Percentiles rank a stretch among this genome's conserved stretches.
These are phyloP conservation scores for Tephrocybe sp. DNA, from an alignment of 768 basidiomycete genomes.

Conservation along the genomic window DNA sequence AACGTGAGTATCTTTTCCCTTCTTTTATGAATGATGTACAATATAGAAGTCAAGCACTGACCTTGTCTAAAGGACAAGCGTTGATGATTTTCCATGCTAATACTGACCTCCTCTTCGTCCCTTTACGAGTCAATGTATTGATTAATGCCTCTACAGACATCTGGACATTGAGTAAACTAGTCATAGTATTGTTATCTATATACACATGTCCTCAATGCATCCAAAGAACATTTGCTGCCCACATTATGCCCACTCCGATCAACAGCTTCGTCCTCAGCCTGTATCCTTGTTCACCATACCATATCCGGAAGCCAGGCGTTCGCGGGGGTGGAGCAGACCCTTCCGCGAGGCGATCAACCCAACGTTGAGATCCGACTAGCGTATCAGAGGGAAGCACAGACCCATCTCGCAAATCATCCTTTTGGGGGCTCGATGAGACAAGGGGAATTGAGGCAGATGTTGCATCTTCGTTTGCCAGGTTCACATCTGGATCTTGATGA, in stretches of 20 bases:
- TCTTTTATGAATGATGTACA: conserved; percentile 51
- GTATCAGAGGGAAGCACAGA: conserved; percentile 37
- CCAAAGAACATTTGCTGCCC: conserved; percentile 69
- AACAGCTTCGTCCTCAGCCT: conserved; percentile 43
- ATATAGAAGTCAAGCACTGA: conserved; percentile 94
- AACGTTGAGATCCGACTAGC: conserved; percentile 39
- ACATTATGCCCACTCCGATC: conserved; percentile 49
- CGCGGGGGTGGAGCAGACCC: conserved; percentile 23
- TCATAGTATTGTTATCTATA: neutral
- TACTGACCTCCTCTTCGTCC: conserved; percentile 51
- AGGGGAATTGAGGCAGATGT: conserved; percentile 23
- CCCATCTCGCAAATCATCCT: conserved; percentile 20
- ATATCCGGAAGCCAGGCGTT: conserved; percentile 27
- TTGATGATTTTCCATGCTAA: conserved; percentile 91
- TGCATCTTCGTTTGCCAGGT: conserved; percentile 13
- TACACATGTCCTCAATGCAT: conserved; percentile 22
- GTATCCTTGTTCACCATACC: conserved; percentile 29
- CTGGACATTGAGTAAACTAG: neutral
- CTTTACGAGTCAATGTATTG: too few species aligned
- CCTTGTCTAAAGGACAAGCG: conserved; percentile 66
- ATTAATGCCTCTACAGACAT: too few species aligned
- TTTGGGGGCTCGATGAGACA: conserved; percentile 12
- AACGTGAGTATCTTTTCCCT: conserved; percentile 27
- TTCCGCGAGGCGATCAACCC: conserved; percentile 53
- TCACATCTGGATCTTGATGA: conserved; percentile 18